Evolutionary conservation across 2,329 filamentous ascomycete species (phyloP), one percentile per base, ranked within the genome.

Genomic region (Microsporum ferrugineum): DNA sequence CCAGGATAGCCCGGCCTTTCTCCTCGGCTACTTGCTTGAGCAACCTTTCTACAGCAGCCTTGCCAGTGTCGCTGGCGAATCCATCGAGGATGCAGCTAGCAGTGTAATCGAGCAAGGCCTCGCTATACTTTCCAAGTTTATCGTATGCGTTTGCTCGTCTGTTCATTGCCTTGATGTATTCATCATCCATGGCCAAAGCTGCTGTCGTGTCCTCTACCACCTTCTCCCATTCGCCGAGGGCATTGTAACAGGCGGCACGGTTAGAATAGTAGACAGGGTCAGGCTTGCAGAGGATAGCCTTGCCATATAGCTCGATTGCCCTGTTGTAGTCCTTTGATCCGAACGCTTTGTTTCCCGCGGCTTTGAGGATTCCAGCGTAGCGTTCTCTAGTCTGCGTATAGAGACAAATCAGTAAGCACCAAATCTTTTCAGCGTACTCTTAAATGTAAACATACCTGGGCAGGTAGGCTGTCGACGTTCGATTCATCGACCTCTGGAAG

Each of bases 201-300:
- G 94, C 92, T 36, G 89, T 96, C 61, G 94, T 97, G 73, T 99
- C 94, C 70, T 95, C 92, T 65, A 99, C 88, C 62, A 97, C 94
- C 80, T 94, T 92, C 57, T 95, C 88, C 91, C 92, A 99, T 69
- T 96, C 83, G 66, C 85, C 86, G 72, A 94, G 85, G 66, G 94
- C 91, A 73, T 96, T 97, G 79, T 91, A 95, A 82, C 94, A 99
- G 60, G 94, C 94, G 62, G 94, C 94, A 69, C 94, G 88, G 82
- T 99, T 99, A 65, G 94, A 97, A 82, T 95, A 99, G 82, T 94
- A 99, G 73, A 99, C 91, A 36, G 94, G 91, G 71, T 99, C 94
- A 62, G 91, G 88, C 79, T 94, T 95, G 87, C 94, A 97, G 58
- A 97, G 79, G 69, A 99, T 95, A 58, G 94, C 94, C 78, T 95